A percentile compares a stretch with the other conserved stretches of the same genome.
Conservation (phyloP, 2,329 filamentous ascomycete genomes). For the Aspergillus sp. region DNA sequence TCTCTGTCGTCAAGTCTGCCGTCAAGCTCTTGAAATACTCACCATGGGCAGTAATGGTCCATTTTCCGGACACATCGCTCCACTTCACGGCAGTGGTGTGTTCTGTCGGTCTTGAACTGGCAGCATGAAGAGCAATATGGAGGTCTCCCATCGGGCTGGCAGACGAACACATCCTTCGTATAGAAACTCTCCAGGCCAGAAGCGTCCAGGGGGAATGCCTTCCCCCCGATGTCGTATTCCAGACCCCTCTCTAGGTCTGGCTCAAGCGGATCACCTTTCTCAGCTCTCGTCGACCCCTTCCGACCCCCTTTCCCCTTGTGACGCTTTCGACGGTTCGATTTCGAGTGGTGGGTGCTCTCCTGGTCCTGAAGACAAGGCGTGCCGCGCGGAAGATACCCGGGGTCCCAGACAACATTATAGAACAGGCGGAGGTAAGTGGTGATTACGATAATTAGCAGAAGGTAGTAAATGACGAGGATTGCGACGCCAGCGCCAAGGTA, state of each 20-base stretch:
- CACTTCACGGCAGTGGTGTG: constrained; percentile 77
- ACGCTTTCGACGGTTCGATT: constrained; percentile 10
- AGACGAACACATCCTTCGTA: constrained; percentile 72
- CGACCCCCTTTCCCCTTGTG: constrained; percentile 16
- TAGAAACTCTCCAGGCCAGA: constrained; percentile 69
- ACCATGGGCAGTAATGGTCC: constrained; percentile 92
- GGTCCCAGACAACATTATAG: constrained; percentile 56
- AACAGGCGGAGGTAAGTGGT: constrained; percentile 63
- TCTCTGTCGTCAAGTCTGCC: constrained; percentile 1
- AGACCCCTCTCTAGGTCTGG: constrained; percentile 21
- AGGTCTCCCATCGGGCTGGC: constrained; percentile 72
- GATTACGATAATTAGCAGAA: constrained; percentile 59
- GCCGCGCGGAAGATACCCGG: constrained; percentile 65
- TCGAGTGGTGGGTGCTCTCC: constrained; percentile 11
- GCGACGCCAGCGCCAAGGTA: constrained; percentile 53
- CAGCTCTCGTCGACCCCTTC: constrained; percentile 13
- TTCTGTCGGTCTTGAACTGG: constrained; percentile 79
- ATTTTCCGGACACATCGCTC: constrained; percentile 77
- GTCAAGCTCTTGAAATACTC: constrained; percentile 6
- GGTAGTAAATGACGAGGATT: constrained; percentile 62
- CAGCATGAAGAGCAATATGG: constrained; percentile 76
- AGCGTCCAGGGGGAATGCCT: constrained; percentile 43
- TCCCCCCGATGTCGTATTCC: constrained; percentile 14
- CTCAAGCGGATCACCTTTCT: constrained; percentile 13
- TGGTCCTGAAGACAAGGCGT: constrained; percentile 27